Evolutionary conservation across 1,139 yeast genomes (phyloP), one percentile per base, ranked within the genome.

Genomic region (Suhomyces wounanorum): DNA sequence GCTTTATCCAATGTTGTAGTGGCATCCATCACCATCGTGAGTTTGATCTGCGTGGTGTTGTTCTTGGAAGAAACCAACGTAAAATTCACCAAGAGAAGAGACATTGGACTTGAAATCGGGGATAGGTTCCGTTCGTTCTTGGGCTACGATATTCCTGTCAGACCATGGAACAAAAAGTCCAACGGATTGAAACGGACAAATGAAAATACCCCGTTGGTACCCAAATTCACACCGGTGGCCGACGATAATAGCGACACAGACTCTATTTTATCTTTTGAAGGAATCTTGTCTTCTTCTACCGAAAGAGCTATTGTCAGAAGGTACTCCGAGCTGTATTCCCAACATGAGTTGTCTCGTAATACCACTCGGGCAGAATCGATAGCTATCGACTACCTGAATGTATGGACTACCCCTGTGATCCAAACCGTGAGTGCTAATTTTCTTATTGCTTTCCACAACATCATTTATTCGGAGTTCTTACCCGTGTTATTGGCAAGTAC

Each of bases 51-150:
- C 36, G 83, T 78, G 2, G 67, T 80, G 47, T 71, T 85, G 44
- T 83, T 84, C 58, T 64, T 85, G 37, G 87, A 84, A 60, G 90
- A 85, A 62, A 82, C 88, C 3, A 85, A 82, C 59, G 77, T 72
- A 18, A 63, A 66, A 37, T 66, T 65, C 48, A 75, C 70, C 57
- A 58, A 71, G 51, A 66, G 71, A 50, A 68, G 72, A 51, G 89
- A 84, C 61, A 57, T 64, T 40, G 86, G 87, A 1, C 62, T 83
- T 10, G 83, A 75, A 31, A 42, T 81, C 14, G 88, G 88, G 13
- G 85, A 82, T 57, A 59, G 60, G 49, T 57, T 83, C 40, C 59
- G 72, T 55, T 55, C 59, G 10, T 49, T 61, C 23, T 52, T 80
- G 7, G 79, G 82, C 0, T 56, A 65, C 47, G 47, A 60, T 4